Evolutionary conservation across 768 basidiomycete species (phyloP).

Genomic region (Termitomyces bulborhizus): DNA sequence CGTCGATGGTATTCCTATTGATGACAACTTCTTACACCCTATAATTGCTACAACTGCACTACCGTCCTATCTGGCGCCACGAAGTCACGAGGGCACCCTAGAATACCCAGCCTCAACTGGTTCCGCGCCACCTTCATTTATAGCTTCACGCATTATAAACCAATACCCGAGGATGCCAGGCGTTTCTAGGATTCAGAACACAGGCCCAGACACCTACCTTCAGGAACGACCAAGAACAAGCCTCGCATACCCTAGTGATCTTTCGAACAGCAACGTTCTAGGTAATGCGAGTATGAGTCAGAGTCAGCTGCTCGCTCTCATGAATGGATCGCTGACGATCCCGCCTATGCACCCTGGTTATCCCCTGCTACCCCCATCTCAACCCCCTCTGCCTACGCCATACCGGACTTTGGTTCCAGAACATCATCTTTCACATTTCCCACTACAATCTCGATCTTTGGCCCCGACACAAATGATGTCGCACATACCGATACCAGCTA

Average conservation of each 20-base stretch:
- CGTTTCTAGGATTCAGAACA: background rate
- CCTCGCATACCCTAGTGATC: conserved; percentile 32
- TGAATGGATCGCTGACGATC: conserved; percentile 26
- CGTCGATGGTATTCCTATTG: conserved; percentile 7
- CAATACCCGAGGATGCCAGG: background rate
- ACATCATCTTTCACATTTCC: background rate
- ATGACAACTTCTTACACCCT: conserved; percentile 9
- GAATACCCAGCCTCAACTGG: conserved; percentile 9
- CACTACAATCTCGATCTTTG: background rate
- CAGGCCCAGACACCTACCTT: conserved; percentile 19
- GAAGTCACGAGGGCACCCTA: background rate
- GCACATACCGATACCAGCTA: background rate
- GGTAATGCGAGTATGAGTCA: conserved; percentile 49
- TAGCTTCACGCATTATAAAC: background rate
- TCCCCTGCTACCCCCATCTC: background rate
- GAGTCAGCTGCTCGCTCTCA: conserved; percentile 38
- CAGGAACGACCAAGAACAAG: conserved; percentile 45
- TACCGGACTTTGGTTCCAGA: background rate
- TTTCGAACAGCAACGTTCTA: conserved; percentile 20
- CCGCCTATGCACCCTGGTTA: background rate
- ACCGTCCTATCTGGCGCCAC: background rate
- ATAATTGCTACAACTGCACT: conserved; percentile 2
- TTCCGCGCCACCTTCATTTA: conserved; percentile 12
- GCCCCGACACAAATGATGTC: background rate
- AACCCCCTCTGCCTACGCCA: background rate